Conservation (phyloP, 176 grass and related monocot genomes). For the Eleusine coracana region DNA sequence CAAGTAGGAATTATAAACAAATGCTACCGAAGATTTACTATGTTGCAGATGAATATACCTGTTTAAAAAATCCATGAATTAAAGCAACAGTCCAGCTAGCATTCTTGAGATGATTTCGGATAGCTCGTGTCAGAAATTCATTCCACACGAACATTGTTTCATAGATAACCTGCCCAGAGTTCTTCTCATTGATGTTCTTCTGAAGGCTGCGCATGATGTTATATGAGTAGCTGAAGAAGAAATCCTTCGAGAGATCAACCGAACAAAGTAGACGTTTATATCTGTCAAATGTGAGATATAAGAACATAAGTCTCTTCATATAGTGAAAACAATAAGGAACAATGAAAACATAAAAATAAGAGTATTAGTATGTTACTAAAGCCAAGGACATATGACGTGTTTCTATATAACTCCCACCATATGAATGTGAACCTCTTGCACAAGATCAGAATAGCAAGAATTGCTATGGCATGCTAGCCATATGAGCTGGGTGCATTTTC, state of each 20-base stretch:
- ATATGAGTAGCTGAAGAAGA: constrained; percentile 99
- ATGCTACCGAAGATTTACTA: constrained; percentile 2
- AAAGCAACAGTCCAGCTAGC: constrained; percentile 85
- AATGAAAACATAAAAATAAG: constrained; percentile 14
- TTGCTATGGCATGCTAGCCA: constrained; percentile 40
- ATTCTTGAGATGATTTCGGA: constrained; percentile 86
- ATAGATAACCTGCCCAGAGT: constrained; percentile 66
- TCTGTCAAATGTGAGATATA: constrained; percentile 50
- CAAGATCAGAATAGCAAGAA: constrained; percentile 51
- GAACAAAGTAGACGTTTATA: constrained; percentile 90
- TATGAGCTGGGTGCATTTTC: constrained; percentile 34
- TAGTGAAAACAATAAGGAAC: constrained; percentile 12
- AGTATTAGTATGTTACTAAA: constrained; percentile 5
- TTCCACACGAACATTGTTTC: constrained; percentile 99
- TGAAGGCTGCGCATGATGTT: constrained; percentile 98
- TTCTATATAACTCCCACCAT: constrained; percentile 63
- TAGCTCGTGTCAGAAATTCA: constrained; percentile 79
- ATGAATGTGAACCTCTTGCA: constrained; percentile 47
- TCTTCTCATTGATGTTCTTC: constrained; percentile 74
- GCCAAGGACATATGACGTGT: constrained; percentile 42
- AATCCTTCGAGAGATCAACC: constrained; percentile 92
- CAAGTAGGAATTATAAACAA: constrained; percentile 20
- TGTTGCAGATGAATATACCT: constrained; percentile 55
- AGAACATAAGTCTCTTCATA: constrained; percentile 38
- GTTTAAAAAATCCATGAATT: constrained; percentile 94